Base-by-base conservation (phyloP, 176 grass and related monocot genomes). In the Urochloa ruziziensis region DNA sequence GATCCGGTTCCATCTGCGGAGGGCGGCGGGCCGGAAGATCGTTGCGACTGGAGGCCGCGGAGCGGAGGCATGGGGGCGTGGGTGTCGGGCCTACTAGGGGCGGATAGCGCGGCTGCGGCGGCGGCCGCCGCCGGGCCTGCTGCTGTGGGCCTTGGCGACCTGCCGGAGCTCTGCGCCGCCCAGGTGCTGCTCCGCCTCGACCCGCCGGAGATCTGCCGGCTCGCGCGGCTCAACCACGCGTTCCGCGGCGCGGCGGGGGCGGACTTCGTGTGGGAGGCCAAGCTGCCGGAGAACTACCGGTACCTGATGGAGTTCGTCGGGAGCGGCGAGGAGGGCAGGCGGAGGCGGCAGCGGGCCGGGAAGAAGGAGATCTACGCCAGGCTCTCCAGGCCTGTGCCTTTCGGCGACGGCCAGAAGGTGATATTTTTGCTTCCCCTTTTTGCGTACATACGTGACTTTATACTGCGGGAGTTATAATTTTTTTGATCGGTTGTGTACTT, bases 311-410 rank as follows among this genome's bases (percentile, higher is more conserved):
- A 80, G 5, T 91, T 93, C 80, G 90, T 87, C 0, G 82, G 84
- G 47, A 78, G 39, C 30, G 80, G 78, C 25, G 80, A 88, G 47
- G 84, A 88, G 14, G 69, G 82, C 2, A 60, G 39, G 61, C 39
- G 73, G 65, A 6, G 66, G 69, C 33, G 83, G 48, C 74, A 53
- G 16, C 40, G 60, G 30, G 46, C 86, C 18, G 74, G 84, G 33
- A 91, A 81, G 88, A 97, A 91, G 71, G 95, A 97, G 87, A 97
- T 97, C 57, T 97, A 93, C 70, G 92, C 88, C 6, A 78, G 90
- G 79, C 82, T 94, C 0, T 85, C 92, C 30, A 84, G 80, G 79
- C 95, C 95, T 12, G 86, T 93, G 39, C 68, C 73, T 44, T 95
- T 95, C 25, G 90, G 91, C 33, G 84, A 73, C 69, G 89, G 86